Evolutionary conservation across 352 stramenopile genomes (phyloP).

Genomic region (Pythium biforme): DNA sequence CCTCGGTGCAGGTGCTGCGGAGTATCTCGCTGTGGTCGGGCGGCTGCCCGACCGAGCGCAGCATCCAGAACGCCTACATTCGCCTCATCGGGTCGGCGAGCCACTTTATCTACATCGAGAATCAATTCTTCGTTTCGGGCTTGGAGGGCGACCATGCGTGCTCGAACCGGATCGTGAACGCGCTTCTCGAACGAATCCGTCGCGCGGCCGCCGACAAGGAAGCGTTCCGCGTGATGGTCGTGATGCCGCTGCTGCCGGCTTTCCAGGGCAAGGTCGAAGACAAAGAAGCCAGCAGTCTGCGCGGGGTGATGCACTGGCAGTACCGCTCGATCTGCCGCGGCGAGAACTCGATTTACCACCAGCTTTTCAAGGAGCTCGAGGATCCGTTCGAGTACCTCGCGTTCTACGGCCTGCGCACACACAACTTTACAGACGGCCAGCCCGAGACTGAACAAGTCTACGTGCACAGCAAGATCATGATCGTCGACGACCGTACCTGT

Average conservation of each 20-base stretch:
- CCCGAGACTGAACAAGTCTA: conserved; percentile 80
- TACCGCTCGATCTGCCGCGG: conserved; percentile 84
- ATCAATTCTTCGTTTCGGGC: conserved; percentile 88
- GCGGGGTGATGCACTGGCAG: conserved; percentile 87
- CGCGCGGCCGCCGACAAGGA: conserved; percentile 80
- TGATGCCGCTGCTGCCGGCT: conserved; percentile 82
- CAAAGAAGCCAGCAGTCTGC: conserved; percentile 78
- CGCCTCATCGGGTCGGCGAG: conserved; percentile 83
- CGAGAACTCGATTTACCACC: conserved; percentile 80
- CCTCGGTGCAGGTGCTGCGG: conserved; percentile 66
- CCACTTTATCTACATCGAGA: conserved; percentile 93
- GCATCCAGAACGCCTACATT: conserved; percentile 90
- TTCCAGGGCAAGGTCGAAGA: conserved; percentile 79
- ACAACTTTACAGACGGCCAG: conserved; percentile 38
- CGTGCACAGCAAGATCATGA: conserved; percentile 92
- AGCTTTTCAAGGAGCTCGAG: conserved; percentile 72
- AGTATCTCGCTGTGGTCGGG: conserved; percentile 83
- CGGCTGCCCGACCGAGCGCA: conserved; percentile 76
- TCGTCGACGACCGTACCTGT: conserved; percentile 74
- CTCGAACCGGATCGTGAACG: conserved; percentile 83
- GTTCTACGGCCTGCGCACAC: conserved; percentile 79
- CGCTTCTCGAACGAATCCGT: conserved; percentile 72
- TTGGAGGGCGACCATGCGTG: conserved; percentile 79
- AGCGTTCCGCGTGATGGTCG: conserved; percentile 80
- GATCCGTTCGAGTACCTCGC: conserved; percentile 88